phyloP scores from a whole-genome alignment of 345 rosid genomes.

The Camelina sativa region DNA sequence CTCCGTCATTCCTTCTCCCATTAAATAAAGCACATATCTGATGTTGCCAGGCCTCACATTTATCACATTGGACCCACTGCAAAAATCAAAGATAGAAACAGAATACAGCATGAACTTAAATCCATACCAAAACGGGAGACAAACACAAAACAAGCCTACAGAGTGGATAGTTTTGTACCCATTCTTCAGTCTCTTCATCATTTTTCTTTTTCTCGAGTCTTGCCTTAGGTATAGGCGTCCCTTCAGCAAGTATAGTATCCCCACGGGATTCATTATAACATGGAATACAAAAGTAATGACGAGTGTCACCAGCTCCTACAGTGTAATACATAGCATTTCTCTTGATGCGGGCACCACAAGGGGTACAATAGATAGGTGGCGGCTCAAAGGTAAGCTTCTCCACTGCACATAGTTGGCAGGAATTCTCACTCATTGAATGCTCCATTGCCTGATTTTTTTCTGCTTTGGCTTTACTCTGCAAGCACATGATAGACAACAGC shows the following conservation, averaged over 20 bases:
- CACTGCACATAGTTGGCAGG: constrained; percentile 99
- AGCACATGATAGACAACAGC: constrained; percentile 30
- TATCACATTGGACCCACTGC: constrained; percentile 99
- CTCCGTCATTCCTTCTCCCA: constrained; percentile 98
- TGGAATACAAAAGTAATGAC: constrained; percentile 95
- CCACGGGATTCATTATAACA: constrained; percentile 99
- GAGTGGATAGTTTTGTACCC: constrained; percentile 58
- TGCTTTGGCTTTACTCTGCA: constrained; percentile 95
- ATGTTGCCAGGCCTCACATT: constrained; percentile 99
- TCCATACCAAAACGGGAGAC: constrained; percentile 1
- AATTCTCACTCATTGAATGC: constrained; percentile 98
- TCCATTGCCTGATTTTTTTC: constrained; percentile 99
- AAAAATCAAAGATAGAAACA: constrained; percentile 39
- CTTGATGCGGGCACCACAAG: constrained; percentile 98
- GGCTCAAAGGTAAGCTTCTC: constrained; percentile 99
- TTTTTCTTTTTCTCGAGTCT: constrained; percentile 98
- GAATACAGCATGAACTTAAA: constrained; percentile 7
- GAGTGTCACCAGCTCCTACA: constrained; percentile 94
- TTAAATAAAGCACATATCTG: constrained; percentile 98
- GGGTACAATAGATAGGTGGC: constrained; percentile 96
- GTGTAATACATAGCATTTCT: constrained; percentile 98
- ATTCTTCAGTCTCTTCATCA: constrained; percentile 99
- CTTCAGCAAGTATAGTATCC: constrained; percentile 77
- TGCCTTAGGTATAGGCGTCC: constrained; percentile 71
- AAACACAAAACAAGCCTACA: constrained; percentile 19